phyloP scores from a whole-genome alignment of 495 filamentous ascomycete genomes.

The Lindgomyces ingoldianus region DNA sequence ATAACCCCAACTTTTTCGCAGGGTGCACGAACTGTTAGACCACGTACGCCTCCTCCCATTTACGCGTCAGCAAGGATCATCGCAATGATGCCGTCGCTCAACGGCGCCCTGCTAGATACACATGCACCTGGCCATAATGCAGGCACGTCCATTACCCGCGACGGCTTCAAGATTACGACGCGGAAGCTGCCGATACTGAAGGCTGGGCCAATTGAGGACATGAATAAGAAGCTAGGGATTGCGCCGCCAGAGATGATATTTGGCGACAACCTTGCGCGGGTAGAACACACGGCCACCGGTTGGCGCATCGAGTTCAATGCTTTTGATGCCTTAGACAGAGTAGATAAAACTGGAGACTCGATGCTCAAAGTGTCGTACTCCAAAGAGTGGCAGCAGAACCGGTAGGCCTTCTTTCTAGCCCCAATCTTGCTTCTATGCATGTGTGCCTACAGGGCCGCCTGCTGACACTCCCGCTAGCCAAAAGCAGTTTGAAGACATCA shows the following conservation, averaged over 20 bases:
- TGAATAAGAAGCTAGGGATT: constrained; percentile 76
- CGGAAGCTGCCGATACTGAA: constrained; percentile 92
- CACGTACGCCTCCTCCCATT: constrained; percentile 9
- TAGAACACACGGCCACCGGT: constrained; percentile 66
- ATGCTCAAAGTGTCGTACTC: constrained; percentile 96
- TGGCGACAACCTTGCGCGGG: constrained; percentile 80
- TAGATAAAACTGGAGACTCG: constrained; percentile 86
- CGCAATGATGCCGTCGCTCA: constrained; percentile 28
- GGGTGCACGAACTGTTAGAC: constrained; percentile 20
- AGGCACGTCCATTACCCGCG: constrained; percentile 25
- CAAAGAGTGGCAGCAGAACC: constrained; percentile 80
- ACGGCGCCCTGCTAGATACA: constrained; percentile 25
- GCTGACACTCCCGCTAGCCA: constrained; percentile 56
- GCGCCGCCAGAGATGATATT: constrained; percentile 98
- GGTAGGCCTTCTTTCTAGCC: constrained; percentile 48
- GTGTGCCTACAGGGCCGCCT: neutral
- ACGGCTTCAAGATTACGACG: constrained; percentile 66
- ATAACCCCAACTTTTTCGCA: neutral
- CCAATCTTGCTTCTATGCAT: neutral
- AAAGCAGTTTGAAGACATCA: constrained; percentile 82
- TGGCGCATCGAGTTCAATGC: constrained; percentile 83
- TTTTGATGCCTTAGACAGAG: constrained; percentile 79
- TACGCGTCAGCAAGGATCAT: neutral
- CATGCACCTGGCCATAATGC: constrained; percentile 28
- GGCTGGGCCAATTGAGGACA: constrained; percentile 81